These are phyloP conservation scores for Corylus avellana DNA, from an alignment of 306 rosid species.

Conservation along the genomic window DNA sequence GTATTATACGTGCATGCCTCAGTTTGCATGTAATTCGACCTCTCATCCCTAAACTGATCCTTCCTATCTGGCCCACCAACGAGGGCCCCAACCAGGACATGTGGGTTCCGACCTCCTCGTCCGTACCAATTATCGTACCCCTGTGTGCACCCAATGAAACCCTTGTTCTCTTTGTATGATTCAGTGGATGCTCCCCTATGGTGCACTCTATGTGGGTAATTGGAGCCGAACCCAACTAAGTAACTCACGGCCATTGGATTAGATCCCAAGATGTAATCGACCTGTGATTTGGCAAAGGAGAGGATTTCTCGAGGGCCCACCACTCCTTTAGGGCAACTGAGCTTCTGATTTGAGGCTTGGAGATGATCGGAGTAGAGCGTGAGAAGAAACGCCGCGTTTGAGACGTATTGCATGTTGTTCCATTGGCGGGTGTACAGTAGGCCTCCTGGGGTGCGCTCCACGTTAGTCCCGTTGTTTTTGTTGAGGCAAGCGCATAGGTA, in stretches of 20 bases:
- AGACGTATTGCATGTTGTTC: conserved; percentile 84
- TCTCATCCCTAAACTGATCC: conserved; percentile 61
- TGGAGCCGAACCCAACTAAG: conserved; percentile 61
- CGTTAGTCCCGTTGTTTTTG: conserved; percentile 48
- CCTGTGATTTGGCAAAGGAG: conserved; percentile 67
- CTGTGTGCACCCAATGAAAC: conserved; percentile 78
- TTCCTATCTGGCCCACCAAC: conserved; percentile 75
- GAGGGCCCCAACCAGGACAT: conserved; percentile 61
- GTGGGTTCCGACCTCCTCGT: conserved; percentile 54
- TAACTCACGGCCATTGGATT: conserved; percentile 74
- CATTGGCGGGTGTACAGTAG: conserved; percentile 70
- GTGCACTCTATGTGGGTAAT: conserved; percentile 59
- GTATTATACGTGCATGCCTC: conserved; percentile 91
- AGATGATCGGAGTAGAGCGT: conserved; percentile 63
- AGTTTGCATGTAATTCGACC: conserved; percentile 61
- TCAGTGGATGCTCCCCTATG: conserved; percentile 86
- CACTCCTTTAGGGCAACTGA: conserved; percentile 37
- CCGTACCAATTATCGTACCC: conserved; percentile 73
- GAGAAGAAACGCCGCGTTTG: conserved; percentile 66
- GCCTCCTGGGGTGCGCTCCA: conserved; percentile 80
- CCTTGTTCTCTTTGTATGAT: conserved; percentile 44
- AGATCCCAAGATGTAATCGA: conserved; percentile 75
- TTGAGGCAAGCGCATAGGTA: conserved; percentile 69
- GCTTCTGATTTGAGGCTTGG: conserved; percentile 38
- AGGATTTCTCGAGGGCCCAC: conserved; percentile 45